Evolutionary conservation across 179 eudicot species (phyloP), one percentile per base, ranked within the genome.

Genomic region (Amaranthus tricolor): DNA sequence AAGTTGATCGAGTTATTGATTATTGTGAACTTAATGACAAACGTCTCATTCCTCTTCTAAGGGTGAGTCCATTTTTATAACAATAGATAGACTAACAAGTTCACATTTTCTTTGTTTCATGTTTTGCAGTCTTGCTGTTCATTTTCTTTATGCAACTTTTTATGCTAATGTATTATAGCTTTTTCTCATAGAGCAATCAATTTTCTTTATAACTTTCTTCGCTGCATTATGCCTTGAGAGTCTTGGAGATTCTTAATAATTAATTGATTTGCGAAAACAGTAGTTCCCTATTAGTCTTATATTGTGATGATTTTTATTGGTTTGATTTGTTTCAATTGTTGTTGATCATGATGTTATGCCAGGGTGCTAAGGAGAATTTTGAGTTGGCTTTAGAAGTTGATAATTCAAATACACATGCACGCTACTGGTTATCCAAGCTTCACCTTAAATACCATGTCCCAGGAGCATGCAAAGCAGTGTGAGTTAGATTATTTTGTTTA

Each of bases 331-430:
- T 68, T 69, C 12, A 60, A 59, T 21, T 56, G 40, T 64, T 51
- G 12, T 49, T 63, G 10, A 13, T 48, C 20, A 13, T 49, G 40
- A 50, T 73, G 60, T 63, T 17, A 72, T 68, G 52, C 24, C 82
- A 94, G 98, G 84, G 90, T 60, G 98, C 98, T 72, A 94, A 90
- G 80, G 97, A 94, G 84, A 86, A 90, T 78, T 94, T 92, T 84
- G 96, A 94, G 82, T 76, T 94, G 88, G 98, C 98, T 74, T 76
- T 90, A 68, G 97, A 94, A 83, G 89, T 82, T 74, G 98, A 94
- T 85, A 90, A 90, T 82, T 81, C 86, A 47, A 87, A 85, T 72
- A 90, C 92, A 16, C 88, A 84, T 82, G 95, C 90, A 15, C 81
- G 92, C 79, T 90, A 81, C 74, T 93, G 96, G 90, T 77, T 94